phyloP scores from a whole-genome alignment of 2,329 filamentous ascomycete species.

The Emmonsiellopsis sp. region DNA sequence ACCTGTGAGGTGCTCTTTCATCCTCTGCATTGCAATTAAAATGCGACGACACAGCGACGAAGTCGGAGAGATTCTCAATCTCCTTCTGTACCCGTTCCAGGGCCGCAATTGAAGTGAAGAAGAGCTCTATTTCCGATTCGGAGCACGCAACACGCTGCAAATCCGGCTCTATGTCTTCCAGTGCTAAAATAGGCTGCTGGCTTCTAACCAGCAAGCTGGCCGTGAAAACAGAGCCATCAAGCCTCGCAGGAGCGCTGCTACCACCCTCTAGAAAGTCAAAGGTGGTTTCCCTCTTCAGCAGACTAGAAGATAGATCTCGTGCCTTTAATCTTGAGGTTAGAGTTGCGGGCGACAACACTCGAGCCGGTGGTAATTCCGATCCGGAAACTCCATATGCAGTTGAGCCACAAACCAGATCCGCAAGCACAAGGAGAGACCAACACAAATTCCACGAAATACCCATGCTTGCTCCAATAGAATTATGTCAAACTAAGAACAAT shows the following conservation, averaged over 20 bases:
- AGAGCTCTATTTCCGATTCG: constrained; percentile 6
- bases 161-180: constrained; percentile 10
- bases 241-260: not conserved
- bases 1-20: constrained; percentile 13
- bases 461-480: not conserved
- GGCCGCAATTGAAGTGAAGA: constrained; percentile 4
- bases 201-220: constrained; percentile 9
- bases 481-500: not conserved
- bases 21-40: constrained; percentile 13
- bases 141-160: constrained; percentile 7
- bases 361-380: not conserved
- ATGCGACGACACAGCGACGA: constrained; percentile 14
- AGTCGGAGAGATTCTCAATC: constrained; percentile 5
- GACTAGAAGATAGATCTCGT: not conserved
- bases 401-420: not conserved
- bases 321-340: not conserved
- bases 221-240: constrained; percentile 6
- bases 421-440: not conserved
- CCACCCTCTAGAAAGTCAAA: constrained; percentile 2
- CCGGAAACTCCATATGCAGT: not conserved
- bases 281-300: constrained; percentile 3
- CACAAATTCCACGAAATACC: not conserved
- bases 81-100: constrained; percentile 5
- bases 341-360: constrained; percentile 1
- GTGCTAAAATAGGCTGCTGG: constrained; percentile 7